These are phyloP conservation scores for Lasiosphaeriaceae sp. DNA, from an alignment of 495 filamentous ascomycete species.

Conservation along the genomic window DNA sequence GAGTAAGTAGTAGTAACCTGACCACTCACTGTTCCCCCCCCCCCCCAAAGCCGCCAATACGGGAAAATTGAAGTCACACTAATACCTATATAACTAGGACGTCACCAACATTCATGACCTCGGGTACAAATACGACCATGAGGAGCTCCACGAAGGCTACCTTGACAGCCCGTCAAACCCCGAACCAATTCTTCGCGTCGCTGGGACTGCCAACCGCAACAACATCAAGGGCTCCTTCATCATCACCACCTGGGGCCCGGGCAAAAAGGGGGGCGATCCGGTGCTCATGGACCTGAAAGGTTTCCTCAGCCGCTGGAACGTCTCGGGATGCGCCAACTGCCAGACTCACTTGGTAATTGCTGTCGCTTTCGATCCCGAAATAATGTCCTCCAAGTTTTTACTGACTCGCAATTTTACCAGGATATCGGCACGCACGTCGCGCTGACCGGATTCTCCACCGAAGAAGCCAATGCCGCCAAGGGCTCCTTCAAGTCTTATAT, in stretches of 20 bases:
- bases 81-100: conserved; percentile 2
- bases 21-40: too few species aligned
- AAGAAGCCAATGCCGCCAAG: background rate
- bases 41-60: background rate
- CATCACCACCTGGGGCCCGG: conserved; percentile 9
- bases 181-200: conserved; percentile 1
- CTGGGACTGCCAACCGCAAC: too few species aligned
- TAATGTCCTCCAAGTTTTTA: too few species aligned
- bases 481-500: background rate
- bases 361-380: too few species aligned
- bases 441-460: background rate
- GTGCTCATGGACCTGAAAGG: conserved; percentile 12
- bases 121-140: conserved; percentile 6
- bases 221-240: conserved; percentile 17
- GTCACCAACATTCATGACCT: conserved; percentile 13
- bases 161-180: background rate
- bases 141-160: background rate
- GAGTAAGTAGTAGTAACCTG: background rate
- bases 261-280: background rate
- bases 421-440: background rate
- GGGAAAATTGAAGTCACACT: too few species aligned
- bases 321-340: conserved; percentile 23
- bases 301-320: conserved; percentile 23
- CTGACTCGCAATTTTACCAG: too few species aligned
- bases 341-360: conserved; percentile 12